These are phyloP conservation scores for Whalleya microplaca DNA, from an alignment of 2,329 filamentous ascomycete genomes.

Conservation along the genomic window DNA sequence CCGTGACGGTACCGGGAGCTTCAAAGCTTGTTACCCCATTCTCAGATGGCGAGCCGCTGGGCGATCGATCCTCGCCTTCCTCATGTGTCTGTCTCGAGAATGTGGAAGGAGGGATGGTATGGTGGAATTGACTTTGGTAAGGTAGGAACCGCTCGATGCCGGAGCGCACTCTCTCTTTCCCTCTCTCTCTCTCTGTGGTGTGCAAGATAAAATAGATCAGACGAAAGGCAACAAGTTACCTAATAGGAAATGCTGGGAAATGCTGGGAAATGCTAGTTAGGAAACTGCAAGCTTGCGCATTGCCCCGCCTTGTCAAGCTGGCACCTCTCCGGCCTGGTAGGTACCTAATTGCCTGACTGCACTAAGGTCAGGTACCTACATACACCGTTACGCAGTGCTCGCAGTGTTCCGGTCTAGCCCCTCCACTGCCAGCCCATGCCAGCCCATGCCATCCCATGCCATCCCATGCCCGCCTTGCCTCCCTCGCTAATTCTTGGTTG, in stretches of 20 bases:
- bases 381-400: neutral
- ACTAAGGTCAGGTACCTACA: neutral
- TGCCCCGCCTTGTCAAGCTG: slow-evolving; percentile 19
- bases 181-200: too few relatives aligned
- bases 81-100: slow-evolving; percentile 17
- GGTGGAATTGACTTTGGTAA: slow-evolving; percentile 12
- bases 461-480: too few relatives aligned
- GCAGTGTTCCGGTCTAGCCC: too few relatives aligned
- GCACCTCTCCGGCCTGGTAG: neutral
- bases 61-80: slow-evolving; percentile 22
- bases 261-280: too few relatives aligned
- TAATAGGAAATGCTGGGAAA: slow-evolving; percentile 27
- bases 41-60: slow-evolving; percentile 31
- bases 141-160: slow-evolving; percentile 25
- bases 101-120: neutral
- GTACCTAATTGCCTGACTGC: neutral
- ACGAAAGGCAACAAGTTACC: slow-evolving; percentile 15
- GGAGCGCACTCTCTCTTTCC: slow-evolving; percentile 9
- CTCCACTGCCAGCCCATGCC: too few relatives aligned
- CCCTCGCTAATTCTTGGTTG: neutral
- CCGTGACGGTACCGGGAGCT: slow-evolving; percentile 18
- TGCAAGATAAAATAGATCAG: slow-evolving; percentile 8
- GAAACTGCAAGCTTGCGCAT: slow-evolving; percentile 17
- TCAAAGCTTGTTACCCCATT: slow-evolving; percentile 32
- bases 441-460: too few relatives aligned